Base-by-base conservation (phyloP, 2,329 filamentous ascomycete genomes). In the Phyllosticta citribraziliensis region DNA sequence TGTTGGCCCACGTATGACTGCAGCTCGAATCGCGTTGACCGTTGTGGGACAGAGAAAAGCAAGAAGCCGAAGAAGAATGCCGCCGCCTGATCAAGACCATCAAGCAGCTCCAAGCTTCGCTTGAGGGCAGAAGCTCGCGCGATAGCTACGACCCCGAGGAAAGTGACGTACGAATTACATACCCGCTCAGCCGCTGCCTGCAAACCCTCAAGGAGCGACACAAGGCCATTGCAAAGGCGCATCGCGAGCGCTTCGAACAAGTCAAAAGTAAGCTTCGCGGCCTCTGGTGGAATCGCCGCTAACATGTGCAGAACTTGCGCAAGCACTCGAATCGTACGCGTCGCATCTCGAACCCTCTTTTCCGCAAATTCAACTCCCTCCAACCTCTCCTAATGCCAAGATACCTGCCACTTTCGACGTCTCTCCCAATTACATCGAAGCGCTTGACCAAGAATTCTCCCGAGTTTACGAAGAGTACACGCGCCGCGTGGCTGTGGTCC, bases 391-490 rank as follows among this genome's bases (percentile, higher is more conserved):
- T 5, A 88, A 90, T 66, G 85, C 89, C 54, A 86, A 86, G 12
- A 81, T 96, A 50, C 84, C 92, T 0, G 84, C 91, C 2, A 88
- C 82, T 58, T 97, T 99, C 73, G 92, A 97, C 69, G 84, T 99
- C n/a, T 97, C 93, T 0, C 86, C 89, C 0, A 82, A 87, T 4
- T 99, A 97, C 70, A 89, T 97, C 58, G 84, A 89, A 64, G 86
- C 87, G 62, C 83, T 99, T 20, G 93, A 99, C 72, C 81, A 83
- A 59, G 94, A 99, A 74, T 99, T 97, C 71, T 91, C 90, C 11
- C 85, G 91, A 63, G 90, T 99, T 20, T 97, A 97, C 74, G 91
- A 97, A 70, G 95, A 99, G 77, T 99, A 97, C 75, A 91, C 87
- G 52, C 88, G 86, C 66, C 89, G 94, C 55, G 81, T 96, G 53